Evolutionary conservation across 208 protist species (phyloP), one percentile per base, ranked within the genome.

Genomic region (Leishmania gerbilli): DNA sequence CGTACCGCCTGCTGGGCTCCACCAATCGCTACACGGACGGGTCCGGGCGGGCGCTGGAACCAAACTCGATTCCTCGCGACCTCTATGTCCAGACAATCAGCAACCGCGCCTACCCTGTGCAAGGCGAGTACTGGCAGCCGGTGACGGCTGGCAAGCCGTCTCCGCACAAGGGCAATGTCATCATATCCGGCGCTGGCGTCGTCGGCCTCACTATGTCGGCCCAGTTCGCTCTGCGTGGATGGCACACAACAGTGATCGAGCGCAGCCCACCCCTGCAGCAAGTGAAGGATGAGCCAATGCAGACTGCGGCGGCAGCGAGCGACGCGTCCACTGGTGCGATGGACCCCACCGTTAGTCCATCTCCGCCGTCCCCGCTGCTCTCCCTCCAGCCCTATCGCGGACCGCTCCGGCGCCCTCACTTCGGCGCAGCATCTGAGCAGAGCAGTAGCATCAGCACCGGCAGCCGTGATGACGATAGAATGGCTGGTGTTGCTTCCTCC

Each of bases 1-100:
- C 74, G 34, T 76, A 85, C 75, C 84, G 83, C 24, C 78, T 81
- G 15, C 86, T 93, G 5, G 92, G 90, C 6, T 90, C 88, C 21
- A 97, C 95, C 17, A 97, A 98, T 84, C 93, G 95, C 75, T 98
- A 98, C 86, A 96, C 91, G 13, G 95, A 98, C 79, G 95, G 95
- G 76, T 91, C 89, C 13, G 93, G 93, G 6, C 90, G 95, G 24
- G 83, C 79, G 21, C 82, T 98, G 42, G 90, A 98, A 53, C 51
- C 87, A 1, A 87, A 85, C 74, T 77, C 79, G 6, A 77, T 94
- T 19, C 95, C 95, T 1, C 82, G 71, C 40, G 93, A 96, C 74
- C 87, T 96, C 27, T 87, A 96, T 83, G 64, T 92, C n/a, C 87
- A 89, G 65, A 79, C 92, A n/a, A 96, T 98, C 78, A 98, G 93